A percentile compares a stretch with the other conserved stretches of the same genome.
Conservation (phyloP, 306 rosid genomes). For the Leucaena leucocephala region DNA sequence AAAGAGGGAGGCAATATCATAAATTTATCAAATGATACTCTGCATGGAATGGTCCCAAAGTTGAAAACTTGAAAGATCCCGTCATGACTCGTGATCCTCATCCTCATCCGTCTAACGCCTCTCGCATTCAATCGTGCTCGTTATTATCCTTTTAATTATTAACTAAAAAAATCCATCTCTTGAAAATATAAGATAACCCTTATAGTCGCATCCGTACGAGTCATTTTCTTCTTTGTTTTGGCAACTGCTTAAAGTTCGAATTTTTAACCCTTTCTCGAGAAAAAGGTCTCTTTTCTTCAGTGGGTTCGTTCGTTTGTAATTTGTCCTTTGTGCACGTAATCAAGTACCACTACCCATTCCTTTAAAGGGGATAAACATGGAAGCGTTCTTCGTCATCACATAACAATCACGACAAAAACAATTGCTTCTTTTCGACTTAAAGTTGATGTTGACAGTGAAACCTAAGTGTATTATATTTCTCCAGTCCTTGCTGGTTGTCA, state of each 20-base stretch:
- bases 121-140: not conserved
- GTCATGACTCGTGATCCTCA: not conserved
- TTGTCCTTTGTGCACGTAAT: not conserved
- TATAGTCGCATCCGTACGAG: not conserved
- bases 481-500: slow-evolving; percentile 5
- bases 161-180: not conserved
- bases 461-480: slow-evolving; percentile 35
- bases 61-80: no score
- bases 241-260: not conserved
- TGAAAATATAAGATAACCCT: not conserved
- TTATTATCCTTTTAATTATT: not conserved
- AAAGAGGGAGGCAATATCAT: no score
- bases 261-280: not conserved
- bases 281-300: not conserved
- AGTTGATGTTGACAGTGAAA: slow-evolving; percentile 48
- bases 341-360: not conserved
- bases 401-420: not conserved
- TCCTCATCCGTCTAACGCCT: not conserved
- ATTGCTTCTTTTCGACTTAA: slow-evolving; percentile 24
- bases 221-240: not conserved
- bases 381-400: slow-evolving; percentile 9
- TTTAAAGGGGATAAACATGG: not conserved
- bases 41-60: not conserved
- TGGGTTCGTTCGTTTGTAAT: not conserved
- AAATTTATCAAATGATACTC: not conserved